Evolutionary conservation across 2,329 filamentous ascomycete species (phyloP).

Genomic region (Lanzia echinophila): DNA sequence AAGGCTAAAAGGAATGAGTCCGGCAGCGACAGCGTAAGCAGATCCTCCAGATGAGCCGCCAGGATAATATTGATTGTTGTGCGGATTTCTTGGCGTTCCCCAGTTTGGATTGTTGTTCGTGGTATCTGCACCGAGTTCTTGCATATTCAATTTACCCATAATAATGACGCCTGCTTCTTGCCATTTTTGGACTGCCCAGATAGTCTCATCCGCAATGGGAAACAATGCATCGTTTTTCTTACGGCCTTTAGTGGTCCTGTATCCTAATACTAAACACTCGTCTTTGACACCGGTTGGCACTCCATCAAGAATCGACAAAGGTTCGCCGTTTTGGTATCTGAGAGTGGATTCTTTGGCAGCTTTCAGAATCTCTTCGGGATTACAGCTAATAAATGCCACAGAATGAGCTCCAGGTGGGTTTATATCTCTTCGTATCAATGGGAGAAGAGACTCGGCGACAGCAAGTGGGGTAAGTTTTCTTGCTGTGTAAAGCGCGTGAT

Average conservation of each 20-base stretch:
- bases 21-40: conserved; percentile 70
- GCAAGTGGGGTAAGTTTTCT: conserved; percentile 64
- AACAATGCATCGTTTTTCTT: conserved; percentile 76
- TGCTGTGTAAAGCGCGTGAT: conserved; percentile 65
- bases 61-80: conserved; percentile 65
- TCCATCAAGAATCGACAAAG: conserved; percentile 68
- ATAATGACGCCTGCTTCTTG: conserved; percentile 66
- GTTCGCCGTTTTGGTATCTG: conserved; percentile 60
- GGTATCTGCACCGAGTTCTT: conserved; percentile 72
- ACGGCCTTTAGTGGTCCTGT: conserved; percentile 63
- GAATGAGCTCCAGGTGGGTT: conserved; percentile 53
- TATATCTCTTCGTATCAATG: conserved; percentile 57
- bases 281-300: conserved; percentile 82
- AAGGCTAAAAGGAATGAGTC: conserved; percentile 58
- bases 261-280: conserved; percentile 69
- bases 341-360: conserved; percentile 68
- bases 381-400: conserved; percentile 64
- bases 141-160: conserved; percentile 78
- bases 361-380: conserved; percentile 54
- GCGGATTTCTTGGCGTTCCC: conserved; percentile 72
- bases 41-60: conserved; percentile 91
- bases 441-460: conserved; percentile 65
- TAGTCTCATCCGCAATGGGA: conserved; percentile 58
- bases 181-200: conserved; percentile 65
- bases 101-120: conserved; percentile 83